phyloP scores from a whole-genome alignment of 2,329 filamentous ascomycete species.

The Pyricularia sp. region DNA sequence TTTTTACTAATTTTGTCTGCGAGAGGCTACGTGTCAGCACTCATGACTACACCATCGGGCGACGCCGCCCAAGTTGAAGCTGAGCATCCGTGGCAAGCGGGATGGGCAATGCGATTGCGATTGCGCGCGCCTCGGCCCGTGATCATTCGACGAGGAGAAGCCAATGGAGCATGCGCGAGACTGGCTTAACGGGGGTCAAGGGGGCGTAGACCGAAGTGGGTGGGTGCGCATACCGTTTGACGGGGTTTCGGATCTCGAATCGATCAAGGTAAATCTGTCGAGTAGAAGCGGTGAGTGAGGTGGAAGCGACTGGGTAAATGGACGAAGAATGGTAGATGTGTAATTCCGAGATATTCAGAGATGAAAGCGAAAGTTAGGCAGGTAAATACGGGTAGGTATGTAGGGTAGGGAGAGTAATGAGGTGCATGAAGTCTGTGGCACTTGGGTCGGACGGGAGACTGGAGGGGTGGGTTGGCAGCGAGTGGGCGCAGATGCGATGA shows the following conservation, averaged over 20 bases:
- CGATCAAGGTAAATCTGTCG: not conserved
- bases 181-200: not conserved
- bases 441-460: not conserved
- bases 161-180: not conserved
- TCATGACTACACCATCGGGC: not conserved
- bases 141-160: not conserved
- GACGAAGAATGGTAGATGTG: not conserved
- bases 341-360: not conserved
- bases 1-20: constrained; percentile 37
- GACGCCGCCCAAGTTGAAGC: not conserved
- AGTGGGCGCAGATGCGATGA: constrained; percentile 13
- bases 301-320: not conserved
- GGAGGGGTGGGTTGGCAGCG: constrained; percentile 5
- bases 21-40: not conserved
- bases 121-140: not conserved
- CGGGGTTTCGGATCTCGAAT: not conserved
- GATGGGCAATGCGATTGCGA: not conserved
- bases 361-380: not conserved
- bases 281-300: not conserved
- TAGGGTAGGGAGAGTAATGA: not conserved
- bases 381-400: not conserved
- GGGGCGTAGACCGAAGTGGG: not conserved
- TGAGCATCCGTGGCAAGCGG: not conserved
- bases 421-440: not conserved
- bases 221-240: not conserved